Conservation (phyloP, 305 asterid genomes). For the Fraxinus sp. region DNA sequence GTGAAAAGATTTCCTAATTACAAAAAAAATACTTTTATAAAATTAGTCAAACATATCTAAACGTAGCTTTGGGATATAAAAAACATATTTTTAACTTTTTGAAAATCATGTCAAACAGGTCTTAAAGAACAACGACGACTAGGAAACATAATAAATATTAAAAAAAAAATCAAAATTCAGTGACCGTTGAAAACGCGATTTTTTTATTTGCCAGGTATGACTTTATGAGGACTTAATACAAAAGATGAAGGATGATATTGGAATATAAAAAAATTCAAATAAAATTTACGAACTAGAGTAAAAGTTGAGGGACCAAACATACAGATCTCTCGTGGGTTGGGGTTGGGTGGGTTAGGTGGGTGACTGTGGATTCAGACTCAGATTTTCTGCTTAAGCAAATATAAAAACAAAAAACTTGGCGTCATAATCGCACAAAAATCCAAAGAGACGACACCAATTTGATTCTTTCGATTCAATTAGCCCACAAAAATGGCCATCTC, state of each 20-base stretch:
- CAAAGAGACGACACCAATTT: conserved; percentile 13
- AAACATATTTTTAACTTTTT: too few species aligned
- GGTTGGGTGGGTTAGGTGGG: neutral
- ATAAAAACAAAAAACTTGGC: neutral
- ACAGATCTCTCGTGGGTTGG: neutral
- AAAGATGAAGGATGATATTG: neutral
- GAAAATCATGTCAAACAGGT: too few species aligned
- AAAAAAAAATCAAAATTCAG: too few species aligned
- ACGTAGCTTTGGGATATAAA: too few species aligned
- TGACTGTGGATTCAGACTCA: neutral
- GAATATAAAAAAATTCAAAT: neutral
- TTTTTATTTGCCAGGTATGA: neutral
- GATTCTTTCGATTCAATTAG: conserved; percentile 36
- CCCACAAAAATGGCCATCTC: conserved; percentile 25
- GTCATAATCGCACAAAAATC: neutral
- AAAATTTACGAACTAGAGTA: neutral
- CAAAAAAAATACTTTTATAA: too few species aligned
- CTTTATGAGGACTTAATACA: neutral
- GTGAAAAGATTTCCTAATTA: too few species aligned
- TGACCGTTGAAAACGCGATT: neutral
- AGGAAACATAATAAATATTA: neutral
- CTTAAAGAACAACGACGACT: neutral
- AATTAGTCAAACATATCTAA: too few species aligned
- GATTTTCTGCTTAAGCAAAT: neutral
- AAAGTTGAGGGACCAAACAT: neutral